Conservation (phyloP, 148 eudicot species). For the Chenopodium album region DNA sequence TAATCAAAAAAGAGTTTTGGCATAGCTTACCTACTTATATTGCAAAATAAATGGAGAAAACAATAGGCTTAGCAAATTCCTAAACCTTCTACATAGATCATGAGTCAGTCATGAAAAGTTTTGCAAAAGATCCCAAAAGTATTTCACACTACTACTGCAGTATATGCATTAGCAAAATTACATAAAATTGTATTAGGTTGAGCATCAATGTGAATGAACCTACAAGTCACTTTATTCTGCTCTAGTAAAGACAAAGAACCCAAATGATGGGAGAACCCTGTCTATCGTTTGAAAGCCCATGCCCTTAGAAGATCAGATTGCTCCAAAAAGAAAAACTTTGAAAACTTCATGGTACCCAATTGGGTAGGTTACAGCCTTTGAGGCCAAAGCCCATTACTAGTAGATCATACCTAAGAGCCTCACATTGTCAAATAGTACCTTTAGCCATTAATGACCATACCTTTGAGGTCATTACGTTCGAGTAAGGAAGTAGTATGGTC, state of each 20-base stretch:
- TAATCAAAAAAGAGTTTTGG: no score
- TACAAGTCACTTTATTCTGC: neutral
- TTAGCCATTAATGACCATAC: neutral
- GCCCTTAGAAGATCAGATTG: no score
- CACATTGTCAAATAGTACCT: neutral
- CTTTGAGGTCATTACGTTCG: neutral
- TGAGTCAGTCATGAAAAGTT: neutral
- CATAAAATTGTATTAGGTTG: neutral
- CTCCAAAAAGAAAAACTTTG: no score
- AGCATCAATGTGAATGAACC: neutral
- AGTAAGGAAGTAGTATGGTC: neutral
- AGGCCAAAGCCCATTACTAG: no score
- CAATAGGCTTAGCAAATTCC: neutral
- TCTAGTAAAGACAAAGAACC: neutral
- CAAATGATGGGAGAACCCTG: neutral
- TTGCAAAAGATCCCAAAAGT: neutral
- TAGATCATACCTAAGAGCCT: neutral
- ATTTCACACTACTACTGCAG: neutral
- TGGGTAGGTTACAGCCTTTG: no score
- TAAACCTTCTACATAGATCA: neutral
- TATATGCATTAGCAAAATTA: neutral
- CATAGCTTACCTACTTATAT: no score
- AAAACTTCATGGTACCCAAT: no score
- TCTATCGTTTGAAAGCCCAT: no score
- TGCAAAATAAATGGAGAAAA: neutral